Evolutionary conservation across 2,329 filamentous ascomycete genomes (phyloP).

Genomic region (Cercospora brassicicola): DNA sequence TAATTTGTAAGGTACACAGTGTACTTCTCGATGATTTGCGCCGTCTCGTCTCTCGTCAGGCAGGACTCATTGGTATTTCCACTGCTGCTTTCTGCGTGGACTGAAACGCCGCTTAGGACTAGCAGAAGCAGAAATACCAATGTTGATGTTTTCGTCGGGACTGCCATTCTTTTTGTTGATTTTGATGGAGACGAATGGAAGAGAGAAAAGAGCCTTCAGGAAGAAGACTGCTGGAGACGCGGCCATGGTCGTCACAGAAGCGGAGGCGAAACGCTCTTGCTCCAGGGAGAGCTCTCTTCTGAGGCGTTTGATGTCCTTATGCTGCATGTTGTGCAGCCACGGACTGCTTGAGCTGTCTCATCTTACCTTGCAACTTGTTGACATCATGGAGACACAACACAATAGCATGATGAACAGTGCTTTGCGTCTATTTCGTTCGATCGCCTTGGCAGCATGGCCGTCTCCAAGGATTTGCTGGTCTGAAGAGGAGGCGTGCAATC

Average conservation of each 20-base stretch:
- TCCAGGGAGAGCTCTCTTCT: background rate
- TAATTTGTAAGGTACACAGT: constrained; percentile 11
- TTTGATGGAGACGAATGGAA: constrained; percentile 17
- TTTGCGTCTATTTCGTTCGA: background rate
- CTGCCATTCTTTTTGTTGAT: background rate
- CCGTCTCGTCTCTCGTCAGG: constrained; percentile 12
- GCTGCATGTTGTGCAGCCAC: background rate
- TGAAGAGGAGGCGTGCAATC: background rate
- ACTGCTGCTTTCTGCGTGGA: constrained; percentile 10
- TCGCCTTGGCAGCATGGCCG: background rate
- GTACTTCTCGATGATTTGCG: constrained; percentile 9
- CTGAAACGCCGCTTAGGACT: constrained; percentile 6
- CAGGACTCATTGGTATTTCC: constrained; percentile 3
- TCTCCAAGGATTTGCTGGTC: background rate
- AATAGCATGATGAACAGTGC: background rate
- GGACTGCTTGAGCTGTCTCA: background rate
- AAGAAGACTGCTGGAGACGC: constrained; percentile 17
- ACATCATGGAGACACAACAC: background rate
- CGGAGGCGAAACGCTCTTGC: background rate
- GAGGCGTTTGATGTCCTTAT: background rate
- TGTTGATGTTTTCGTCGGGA: background rate
- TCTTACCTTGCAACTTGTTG: background rate
- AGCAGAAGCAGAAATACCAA: constrained; percentile 14
- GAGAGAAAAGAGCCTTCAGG: constrained; percentile 15
- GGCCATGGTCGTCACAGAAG: constrained; percentile 7